phyloP scores from a whole-genome alignment of 306 rosid genomes.

The Alnus rubra region DNA sequence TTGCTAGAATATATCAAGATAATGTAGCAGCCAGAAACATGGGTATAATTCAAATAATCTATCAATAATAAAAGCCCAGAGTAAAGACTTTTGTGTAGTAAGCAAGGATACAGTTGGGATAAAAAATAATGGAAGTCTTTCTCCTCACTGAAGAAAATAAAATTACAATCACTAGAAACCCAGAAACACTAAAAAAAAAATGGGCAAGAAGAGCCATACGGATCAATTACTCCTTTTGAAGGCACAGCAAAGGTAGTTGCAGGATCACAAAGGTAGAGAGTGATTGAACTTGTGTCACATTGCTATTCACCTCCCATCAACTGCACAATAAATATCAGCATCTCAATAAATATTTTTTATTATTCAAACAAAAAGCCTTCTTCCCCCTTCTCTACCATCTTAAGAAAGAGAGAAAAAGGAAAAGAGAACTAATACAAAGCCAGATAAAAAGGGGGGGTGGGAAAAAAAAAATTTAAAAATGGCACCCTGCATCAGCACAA shows the following conservation, averaged over 20 bases:
- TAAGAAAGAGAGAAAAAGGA: not conserved
- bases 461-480: not conserved
- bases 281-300: constrained; percentile 5
- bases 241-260: not conserved
- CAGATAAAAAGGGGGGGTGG: not conserved
- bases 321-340: constrained; percentile 49
- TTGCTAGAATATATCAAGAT: not conserved
- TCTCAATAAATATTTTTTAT: not conserved
- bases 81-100: not conserved
- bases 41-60: not conserved
- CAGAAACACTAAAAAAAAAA: not conserved
- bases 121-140: not conserved
- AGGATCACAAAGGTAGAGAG: constrained; percentile 12
- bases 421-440: not conserved
- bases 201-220: not conserved
- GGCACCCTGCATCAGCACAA: not conserved
- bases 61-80: not conserved
- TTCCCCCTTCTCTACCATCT: not conserved
- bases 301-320: constrained; percentile 68
- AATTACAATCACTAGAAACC: not conserved
- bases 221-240: not conserved
- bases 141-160: not conserved
- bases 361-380: not conserved
- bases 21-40: not conserved
- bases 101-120: not conserved